Evolutionary conservation across 257 asterid species (phyloP).

Genomic region (Nicotiana knightiana): DNA sequence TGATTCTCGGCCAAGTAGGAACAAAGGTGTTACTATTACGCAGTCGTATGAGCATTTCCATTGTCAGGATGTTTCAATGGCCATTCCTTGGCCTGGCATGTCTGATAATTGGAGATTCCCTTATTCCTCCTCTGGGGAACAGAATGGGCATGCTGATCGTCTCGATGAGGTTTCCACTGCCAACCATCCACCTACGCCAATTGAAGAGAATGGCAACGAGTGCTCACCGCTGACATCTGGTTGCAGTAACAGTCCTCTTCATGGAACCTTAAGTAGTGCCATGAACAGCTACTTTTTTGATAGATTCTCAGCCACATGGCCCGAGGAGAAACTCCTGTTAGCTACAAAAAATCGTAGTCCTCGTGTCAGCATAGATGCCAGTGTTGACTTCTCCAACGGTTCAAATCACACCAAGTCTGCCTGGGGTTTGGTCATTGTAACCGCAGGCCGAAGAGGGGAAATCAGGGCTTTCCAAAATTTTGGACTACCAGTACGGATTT

Average conservation of each 20-base stretch:
- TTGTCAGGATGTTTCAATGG: constrained; percentile 87
- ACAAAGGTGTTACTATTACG: constrained; percentile 67
- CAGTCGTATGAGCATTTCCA: constrained; percentile 77
- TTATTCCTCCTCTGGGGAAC: constrained; percentile 29
- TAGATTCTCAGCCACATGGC: constrained; percentile 84
- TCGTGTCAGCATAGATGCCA: constrained; percentile 57
- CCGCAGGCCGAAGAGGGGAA: constrained; percentile 90
- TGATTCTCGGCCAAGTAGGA: constrained; percentile 71
- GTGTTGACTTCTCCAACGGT: constrained; percentile 59
- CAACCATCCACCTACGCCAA: constrained; percentile 54
- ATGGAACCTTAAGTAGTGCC: constrained; percentile 46
- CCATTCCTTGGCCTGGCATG: constrained; percentile 93
- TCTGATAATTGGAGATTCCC: constrained; percentile 42
- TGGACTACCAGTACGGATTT: constrained; percentile 76
- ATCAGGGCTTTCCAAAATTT: constrained; percentile 88
- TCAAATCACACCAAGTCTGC: constrained; percentile 53
- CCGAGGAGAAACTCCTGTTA: constrained; percentile 69
- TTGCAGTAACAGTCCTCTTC: constrained; percentile 51
- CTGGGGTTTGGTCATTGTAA: constrained; percentile 88
- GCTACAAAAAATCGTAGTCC: constrained; percentile 61
- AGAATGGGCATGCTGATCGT: constrained; percentile 31
- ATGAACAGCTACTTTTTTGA: constrained; percentile 66
- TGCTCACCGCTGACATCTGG: constrained; percentile 45
- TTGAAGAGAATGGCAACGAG: constrained; percentile 50
- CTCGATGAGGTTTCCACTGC: constrained; percentile 41